phyloP scores from a whole-genome alignment of 371 early-diverging fungal species.

The Saksenaea oblongispora region DNA sequence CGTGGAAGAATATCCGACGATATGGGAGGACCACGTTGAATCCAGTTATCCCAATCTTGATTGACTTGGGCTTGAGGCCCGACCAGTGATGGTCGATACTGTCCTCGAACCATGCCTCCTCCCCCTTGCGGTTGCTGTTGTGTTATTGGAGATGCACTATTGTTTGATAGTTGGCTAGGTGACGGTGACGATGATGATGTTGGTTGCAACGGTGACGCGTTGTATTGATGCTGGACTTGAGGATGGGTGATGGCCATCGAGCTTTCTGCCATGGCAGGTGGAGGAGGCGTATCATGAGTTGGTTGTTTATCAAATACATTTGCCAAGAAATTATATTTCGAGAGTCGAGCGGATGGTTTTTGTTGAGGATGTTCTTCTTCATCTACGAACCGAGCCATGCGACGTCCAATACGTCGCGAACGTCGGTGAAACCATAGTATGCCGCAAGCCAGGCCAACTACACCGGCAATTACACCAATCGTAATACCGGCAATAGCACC shows the following conservation, averaged over 20 bases:
- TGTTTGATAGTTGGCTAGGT: neutral
- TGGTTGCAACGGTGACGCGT: neutral
- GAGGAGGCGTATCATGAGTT: too few species aligned
- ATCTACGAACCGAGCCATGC: conserved; percentile 14
- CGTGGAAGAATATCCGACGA: neutral
- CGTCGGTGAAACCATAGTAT: conserved; percentile 18
- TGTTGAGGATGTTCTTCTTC: conserved; percentile 5
- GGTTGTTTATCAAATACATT: conserved; percentile 16
- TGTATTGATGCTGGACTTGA: neutral
- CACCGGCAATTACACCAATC: conserved; percentile 28
- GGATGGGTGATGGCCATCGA: neutral
- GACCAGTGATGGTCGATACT: neutral
- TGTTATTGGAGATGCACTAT: neutral
- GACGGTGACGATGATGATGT: neutral
- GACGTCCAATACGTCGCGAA: conserved; percentile 11
- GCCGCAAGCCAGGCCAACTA: conserved; percentile 9
- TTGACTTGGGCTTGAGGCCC: neutral
- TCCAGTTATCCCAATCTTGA: neutral
- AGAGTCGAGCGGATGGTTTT: conserved; percentile 16
- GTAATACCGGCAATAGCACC: conserved; percentile 33
- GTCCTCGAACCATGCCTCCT: neutral
- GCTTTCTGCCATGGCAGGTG: neutral
- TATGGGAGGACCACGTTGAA: neutral
- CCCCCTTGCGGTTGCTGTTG: too few species aligned
- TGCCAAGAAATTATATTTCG: conserved; percentile 35